Base-by-base conservation (phyloP, 352 stramenopile species). In the Phytophthora multivora region DNA sequence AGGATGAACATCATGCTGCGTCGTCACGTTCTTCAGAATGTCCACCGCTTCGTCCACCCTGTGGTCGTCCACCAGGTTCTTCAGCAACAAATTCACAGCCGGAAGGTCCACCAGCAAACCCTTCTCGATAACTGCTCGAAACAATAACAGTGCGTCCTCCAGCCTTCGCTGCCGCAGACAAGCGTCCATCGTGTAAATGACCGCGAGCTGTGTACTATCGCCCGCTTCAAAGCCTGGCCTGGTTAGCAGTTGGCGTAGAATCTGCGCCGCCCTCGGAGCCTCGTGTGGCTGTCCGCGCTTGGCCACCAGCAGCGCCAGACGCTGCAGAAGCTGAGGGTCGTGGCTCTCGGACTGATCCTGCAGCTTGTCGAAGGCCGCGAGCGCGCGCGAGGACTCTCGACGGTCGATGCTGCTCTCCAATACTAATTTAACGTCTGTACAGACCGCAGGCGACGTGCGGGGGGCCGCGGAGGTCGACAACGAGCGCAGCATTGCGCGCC, bases 141-240 rank as follows among this genome's bases (percentile, higher is more conserved):
- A 85, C 25, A 91, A 59, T 41, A 80, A 55, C 16, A 86, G 48
- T 0, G 83, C 83, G 50, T 90, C 69, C 28, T 69, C 19, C 19
- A 89, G 58, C 53, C 86, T 69, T 3, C 73, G 42, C 39, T 81
- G 63, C 5, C 72, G 62, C 23, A 89, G 49, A 71, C 83, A 91
- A 21, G 70, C 77, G 45, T 89, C 79, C n/a, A 85, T 51, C 15
- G 88, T 74, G 65, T 84, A 89, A 51, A 91, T 90, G 21, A 66
- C 76, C 38, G 83, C 83, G 31, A 91, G 51, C 40, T 85, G 83
- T 48, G 80, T 91, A 13, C 70, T 66, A 42, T 91, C 83, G 53
- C 88, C 79, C n/a, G 65, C 48, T n/a, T 70, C 13, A n/a, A 89
- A 79, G 15, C 55, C 25, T 15, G 77, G 65, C 7, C 38, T 31